Percentiles rank a stretch among this genome's conserved stretches.
These are phyloP conservation scores for Kwoniella sp. DNA, from an alignment of 768 basidiomycete genomes.

Conservation along the genomic window DNA sequence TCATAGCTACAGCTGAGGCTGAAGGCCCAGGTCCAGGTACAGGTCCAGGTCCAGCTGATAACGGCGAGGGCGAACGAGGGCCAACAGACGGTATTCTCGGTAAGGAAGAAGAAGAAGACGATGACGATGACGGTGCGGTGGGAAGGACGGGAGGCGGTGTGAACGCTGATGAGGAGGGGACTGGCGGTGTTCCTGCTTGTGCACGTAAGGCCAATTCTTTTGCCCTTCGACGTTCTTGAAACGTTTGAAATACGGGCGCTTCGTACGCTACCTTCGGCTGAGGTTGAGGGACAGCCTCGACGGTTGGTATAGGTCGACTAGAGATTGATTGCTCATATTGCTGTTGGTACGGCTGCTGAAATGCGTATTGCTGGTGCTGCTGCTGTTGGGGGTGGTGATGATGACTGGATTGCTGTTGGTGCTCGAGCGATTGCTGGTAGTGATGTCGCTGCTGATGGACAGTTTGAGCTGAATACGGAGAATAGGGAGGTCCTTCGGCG, in stretches of 20 bases:
- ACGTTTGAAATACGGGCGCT: constrained; percentile 49
- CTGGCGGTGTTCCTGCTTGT: constrained; percentile 12
- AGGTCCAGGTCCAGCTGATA: background rate
- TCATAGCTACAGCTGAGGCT: constrained; percentile 21
- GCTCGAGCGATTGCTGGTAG: background rate
- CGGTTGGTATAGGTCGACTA: constrained; percentile 1
- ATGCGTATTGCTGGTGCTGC: background rate
- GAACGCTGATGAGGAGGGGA: background rate
- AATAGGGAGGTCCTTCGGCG: background rate
- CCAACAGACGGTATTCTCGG: background rate
- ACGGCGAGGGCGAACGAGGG: constrained; percentile 7
- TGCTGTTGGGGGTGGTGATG: background rate
- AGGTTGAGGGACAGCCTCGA: constrained; percentile 37
- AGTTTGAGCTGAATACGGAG: background rate
- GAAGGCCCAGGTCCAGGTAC: background rate
- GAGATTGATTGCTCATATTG: constrained; percentile 2
- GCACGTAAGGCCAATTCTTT: constrained; percentile 39
- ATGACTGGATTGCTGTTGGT: too few species aligned
- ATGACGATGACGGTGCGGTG: background rate
- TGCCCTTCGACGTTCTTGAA: constrained; percentile 46
- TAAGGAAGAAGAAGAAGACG: background rate
- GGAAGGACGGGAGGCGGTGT: constrained; percentile 1
- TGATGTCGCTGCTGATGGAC: background rate
- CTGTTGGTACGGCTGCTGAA: background rate
- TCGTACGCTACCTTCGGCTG: constrained; percentile 42